Conservation (phyloP, 2,329 filamentous ascomycete genomes). For the Blastomyces silverae region DNA sequence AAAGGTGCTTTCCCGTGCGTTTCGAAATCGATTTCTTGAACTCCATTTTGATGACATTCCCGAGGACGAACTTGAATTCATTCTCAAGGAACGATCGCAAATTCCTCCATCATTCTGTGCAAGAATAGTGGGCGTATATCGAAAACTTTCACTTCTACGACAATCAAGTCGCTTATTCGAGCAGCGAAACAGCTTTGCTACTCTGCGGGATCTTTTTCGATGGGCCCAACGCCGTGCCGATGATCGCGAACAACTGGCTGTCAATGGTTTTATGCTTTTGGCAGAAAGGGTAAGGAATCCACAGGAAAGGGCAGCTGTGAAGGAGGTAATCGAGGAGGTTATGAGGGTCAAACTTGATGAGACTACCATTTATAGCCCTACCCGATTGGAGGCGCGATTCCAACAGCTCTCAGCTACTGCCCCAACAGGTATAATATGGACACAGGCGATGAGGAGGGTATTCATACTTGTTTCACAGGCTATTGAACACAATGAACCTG, state of each 20-base stretch:
- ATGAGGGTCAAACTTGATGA: conserved; percentile 81
- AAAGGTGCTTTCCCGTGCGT: conserved; percentile 87
- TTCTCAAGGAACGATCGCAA: conserved; percentile 78
- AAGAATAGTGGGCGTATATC: conserved; percentile 88
- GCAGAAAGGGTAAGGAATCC: conserved; percentile 89
- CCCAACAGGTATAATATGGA: conserved; percentile 70
- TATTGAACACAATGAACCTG: conserved; percentile 82
- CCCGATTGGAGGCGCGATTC: conserved; percentile 51
- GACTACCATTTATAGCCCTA: conserved; percentile 61
- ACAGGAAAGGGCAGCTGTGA: conserved; percentile 78
- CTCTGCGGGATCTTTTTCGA: conserved; percentile 86
- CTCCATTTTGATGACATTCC: conserved; percentile 98
- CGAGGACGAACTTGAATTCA: conserved; percentile 84
- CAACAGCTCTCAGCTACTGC: conserved; percentile 34
- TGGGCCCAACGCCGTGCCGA: conserved; percentile 86
- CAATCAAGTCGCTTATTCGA: conserved; percentile 91
- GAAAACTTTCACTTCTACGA: conserved; percentile 78
- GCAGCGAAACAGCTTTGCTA: conserved; percentile 95
- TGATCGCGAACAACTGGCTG: conserved; percentile 77
- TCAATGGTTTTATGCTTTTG: conserved; percentile 92
- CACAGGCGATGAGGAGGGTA: conserved; percentile 82
- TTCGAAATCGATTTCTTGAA: conserved; percentile 94
- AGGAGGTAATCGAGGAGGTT: conserved; percentile 77
- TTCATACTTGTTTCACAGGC: conserved; percentile 86
- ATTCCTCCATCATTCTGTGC: conserved; percentile 87